These are phyloP conservation scores for Osmanthus fragrans DNA, from an alignment of 257 asterid species.

Conservation along the genomic window DNA sequence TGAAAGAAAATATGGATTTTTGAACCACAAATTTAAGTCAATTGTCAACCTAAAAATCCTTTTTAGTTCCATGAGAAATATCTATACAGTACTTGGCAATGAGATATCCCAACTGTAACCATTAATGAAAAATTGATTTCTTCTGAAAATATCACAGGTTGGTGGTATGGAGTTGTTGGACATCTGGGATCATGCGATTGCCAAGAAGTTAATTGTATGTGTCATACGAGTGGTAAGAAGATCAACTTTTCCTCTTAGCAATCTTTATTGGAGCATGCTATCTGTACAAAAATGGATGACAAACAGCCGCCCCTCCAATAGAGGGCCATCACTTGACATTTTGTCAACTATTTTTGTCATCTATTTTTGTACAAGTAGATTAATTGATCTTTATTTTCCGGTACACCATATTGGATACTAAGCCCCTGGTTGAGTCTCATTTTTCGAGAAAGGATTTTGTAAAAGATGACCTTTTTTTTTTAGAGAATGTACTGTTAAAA, in stretches of 20 bases:
- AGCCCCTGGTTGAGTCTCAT: too few relatives aligned
- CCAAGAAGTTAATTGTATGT: conserved; percentile 55
- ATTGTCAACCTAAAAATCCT: not conserved
- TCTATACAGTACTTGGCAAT: conserved; percentile 14
- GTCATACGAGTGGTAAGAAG: conserved; percentile 62
- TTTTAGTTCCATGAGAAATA: not conserved
- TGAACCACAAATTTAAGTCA: not conserved
- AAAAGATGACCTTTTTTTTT: too few relatives aligned
- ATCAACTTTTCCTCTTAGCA: not conserved
- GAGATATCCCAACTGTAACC: conserved; percentile 27
- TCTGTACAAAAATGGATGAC: too few relatives aligned
- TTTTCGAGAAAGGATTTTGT: too few relatives aligned
- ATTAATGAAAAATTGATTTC: conserved; percentile 30
- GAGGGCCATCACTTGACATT: too few relatives aligned
- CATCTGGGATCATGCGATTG: conserved; percentile 73
- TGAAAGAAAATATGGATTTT: too few relatives aligned
- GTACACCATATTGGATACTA: not conserved
- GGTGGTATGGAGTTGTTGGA: conserved; percentile 99
- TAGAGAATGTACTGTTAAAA: too few relatives aligned
- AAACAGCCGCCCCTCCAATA: too few relatives aligned
- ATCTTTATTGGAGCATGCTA: not conserved
- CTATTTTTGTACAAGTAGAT: too few relatives aligned
- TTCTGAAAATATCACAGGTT: conserved; percentile 55
- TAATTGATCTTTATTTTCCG: not conserved
- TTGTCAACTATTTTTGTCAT: too few relatives aligned